phyloP scores from a whole-genome alignment of 164 flowering plant genomes.

The Dillenia turbinata region DNA sequence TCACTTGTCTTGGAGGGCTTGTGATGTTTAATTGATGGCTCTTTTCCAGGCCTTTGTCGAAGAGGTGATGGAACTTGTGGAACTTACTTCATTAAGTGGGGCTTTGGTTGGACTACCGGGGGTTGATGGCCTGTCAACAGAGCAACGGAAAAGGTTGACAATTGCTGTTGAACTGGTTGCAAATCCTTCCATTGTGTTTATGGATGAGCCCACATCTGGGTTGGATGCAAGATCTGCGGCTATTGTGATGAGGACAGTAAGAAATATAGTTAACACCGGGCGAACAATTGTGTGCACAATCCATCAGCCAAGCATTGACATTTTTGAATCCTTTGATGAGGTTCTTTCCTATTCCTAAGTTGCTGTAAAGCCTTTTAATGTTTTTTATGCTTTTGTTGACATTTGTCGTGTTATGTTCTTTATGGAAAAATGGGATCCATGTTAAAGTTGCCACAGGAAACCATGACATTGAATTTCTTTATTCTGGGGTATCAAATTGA shows the following conservation, averaged over 20 bases:
- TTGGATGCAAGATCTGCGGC: slow-evolving; percentile 99
- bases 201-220: slow-evolving; percentile 99
- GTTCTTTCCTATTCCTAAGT: slow-evolving; percentile 28
- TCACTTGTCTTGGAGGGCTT: slow-evolving; percentile 2
- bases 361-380: neutral
- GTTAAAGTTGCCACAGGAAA: neutral
- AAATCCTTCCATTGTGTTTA: slow-evolving; percentile 95
- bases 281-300: slow-evolving; percentile 98
- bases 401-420: neutral
- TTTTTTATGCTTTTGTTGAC: neutral
- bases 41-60: slow-evolving; percentile 81
- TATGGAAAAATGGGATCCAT: neutral
- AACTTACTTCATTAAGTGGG: slow-evolving; percentile 78
- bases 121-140: slow-evolving; percentile 93
- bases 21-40: slow-evolving; percentile 14
- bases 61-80: slow-evolving; percentile 98
- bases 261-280: slow-evolving; percentile 96
- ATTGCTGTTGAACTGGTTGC: slow-evolving; percentile 98
- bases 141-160: slow-evolving; percentile 94
- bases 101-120: slow-evolving; percentile 96
- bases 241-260: slow-evolving; percentile 98
- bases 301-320: slow-evolving; percentile 99
- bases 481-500: no score
- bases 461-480: no score
- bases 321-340: slow-evolving; percentile 99